Percentiles rank a stretch among this genome's conserved stretches.
phyloP scores from a whole-genome alignment of 1,284 basidiomycete species.

The Gastroboletus turbinatus region DNA sequence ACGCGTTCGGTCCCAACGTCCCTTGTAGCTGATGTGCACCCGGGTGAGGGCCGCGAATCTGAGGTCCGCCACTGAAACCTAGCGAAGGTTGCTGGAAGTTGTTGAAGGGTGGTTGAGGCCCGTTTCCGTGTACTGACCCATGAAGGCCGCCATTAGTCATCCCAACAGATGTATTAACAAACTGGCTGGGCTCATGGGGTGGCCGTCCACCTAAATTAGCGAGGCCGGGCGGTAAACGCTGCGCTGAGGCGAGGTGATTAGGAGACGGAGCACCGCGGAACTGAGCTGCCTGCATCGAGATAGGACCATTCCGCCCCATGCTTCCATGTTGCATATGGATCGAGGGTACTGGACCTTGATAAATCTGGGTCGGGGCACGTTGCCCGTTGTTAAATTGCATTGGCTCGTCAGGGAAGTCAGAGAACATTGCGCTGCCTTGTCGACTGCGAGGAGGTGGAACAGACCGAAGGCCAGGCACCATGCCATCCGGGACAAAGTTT shows the following conservation, averaged over 20 bases:
- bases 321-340: conserved; percentile 52
- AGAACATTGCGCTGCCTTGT: conserved; percentile 55
- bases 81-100: conserved; percentile 44
- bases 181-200: conserved; percentile 73
- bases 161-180: conserved; percentile 51
- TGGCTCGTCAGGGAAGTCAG: conserved; percentile 61
- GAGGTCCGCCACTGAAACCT: conserved; percentile 49
- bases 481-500: conserved; percentile 76
- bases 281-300: conserved; percentile 59
- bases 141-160: conserved; percentile 47
- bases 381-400: conserved; percentile 58
- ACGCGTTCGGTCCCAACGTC: conserved; percentile 41
- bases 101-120: conserved; percentile 52
- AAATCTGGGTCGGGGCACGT: conserved; percentile 55
- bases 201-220: conserved; percentile 80
- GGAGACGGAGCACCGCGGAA: conserved; percentile 73
- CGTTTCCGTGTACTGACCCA: conserved; percentile 47
- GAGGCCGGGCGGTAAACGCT: conserved; percentile 75
- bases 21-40: conserved; percentile 51
- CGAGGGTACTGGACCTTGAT: conserved; percentile 46
- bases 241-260: conserved; percentile 46
- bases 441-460: conserved; percentile 58
- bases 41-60: conserved; percentile 50
- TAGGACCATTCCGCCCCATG: conserved; percentile 49
- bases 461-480: conserved; percentile 78